These are phyloP conservation scores for Violaceomyces palustris DNA, from an alignment of 1,284 basidiomycete genomes.

Conservation along the genomic window DNA sequence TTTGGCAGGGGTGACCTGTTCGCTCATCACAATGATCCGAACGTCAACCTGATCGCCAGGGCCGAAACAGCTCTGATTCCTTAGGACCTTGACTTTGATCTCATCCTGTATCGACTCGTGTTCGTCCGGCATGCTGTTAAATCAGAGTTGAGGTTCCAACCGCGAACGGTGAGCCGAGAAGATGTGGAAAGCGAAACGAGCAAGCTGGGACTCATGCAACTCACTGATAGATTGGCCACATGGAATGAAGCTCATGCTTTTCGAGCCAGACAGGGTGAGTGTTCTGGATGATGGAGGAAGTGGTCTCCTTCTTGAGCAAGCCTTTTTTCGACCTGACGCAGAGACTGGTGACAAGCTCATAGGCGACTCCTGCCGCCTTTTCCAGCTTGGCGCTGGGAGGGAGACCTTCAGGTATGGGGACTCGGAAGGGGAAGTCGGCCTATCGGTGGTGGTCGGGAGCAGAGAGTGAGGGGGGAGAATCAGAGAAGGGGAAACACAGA, in stretches of 20 bases:
- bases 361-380: constrained; percentile 43
- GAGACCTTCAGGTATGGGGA: constrained; percentile 44
- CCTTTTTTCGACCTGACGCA: constrained; percentile 41
- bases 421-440: constrained; percentile 40
- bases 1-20: constrained; percentile 36
- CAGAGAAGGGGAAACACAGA: no score
- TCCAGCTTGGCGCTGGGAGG: constrained; percentile 46
- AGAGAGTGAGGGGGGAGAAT: no score
- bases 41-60: constrained; percentile 40
- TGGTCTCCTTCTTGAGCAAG: constrained; percentile 27
- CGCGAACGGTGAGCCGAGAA: no score
- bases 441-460: no score
- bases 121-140: constrained; percentile 22
- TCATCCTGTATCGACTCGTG: constrained; percentile 25
- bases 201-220: constrained; percentile 1
- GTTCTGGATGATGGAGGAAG: constrained; percentile 41
- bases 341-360: constrained; percentile 47
- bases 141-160: no score
- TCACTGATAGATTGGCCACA: constrained; percentile 45
- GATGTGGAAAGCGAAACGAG: no score
- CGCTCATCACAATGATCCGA: constrained; percentile 33
- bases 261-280: constrained; percentile 41
- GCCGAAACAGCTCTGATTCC: constrained; percentile 39
- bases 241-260: constrained; percentile 51
- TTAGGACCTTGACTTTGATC: constrained; percentile 32